Evolutionary conservation across 2,329 filamentous ascomycete genomes (phyloP), one percentile per base, ranked within the genome.

Genomic region (Blastomyces emzantsi): DNA sequence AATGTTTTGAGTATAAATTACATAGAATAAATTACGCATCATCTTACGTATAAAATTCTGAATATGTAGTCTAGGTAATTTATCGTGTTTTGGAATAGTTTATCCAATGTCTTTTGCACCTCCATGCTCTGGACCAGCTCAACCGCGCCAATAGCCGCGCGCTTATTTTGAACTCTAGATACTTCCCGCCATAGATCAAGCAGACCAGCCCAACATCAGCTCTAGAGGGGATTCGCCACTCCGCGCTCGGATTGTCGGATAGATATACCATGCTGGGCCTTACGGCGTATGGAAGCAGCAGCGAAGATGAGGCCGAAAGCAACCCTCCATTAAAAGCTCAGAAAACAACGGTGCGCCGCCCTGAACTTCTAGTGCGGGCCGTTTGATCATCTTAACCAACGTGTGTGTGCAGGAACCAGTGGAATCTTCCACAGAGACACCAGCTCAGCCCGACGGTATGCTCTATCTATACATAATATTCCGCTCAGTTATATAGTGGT

Each of bases 231-330:
- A 25, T 22, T 43, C 33, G n/a, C n/a, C 19, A 17, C 9, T 60
- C 8, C 19, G 13, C 25, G 17, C 43, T n/a, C 11, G 15, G 58
- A 11, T 60, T 60, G 43, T 60, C 36, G 11, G 30, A n/a, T 17
- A 22, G 25, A 49, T 28, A 33, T 30, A 55, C 66, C 58, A 77
- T 79, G 77, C 70, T 78, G 52, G 75, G 73, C 41, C 73, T 80
- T 19, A 76, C 70, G 30, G 73, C 70, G 45, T 80, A 80, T 67
- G 75, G 74, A 56, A 80, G 77, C 66, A 80, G 77, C 67, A 78
- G 76, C 65, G 78, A 79, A 55, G 78, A 79, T 62, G 77, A 80
- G 62, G 68, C 69, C 55, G 49, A 28, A 43, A n/a, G n/a, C 25
- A 22, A 39, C 1, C 22, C 49, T 56, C 28, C 54, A 57, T 51